Base-by-base conservation (phyloP, 441 rosid species). In the Erodium texanum region DNA sequence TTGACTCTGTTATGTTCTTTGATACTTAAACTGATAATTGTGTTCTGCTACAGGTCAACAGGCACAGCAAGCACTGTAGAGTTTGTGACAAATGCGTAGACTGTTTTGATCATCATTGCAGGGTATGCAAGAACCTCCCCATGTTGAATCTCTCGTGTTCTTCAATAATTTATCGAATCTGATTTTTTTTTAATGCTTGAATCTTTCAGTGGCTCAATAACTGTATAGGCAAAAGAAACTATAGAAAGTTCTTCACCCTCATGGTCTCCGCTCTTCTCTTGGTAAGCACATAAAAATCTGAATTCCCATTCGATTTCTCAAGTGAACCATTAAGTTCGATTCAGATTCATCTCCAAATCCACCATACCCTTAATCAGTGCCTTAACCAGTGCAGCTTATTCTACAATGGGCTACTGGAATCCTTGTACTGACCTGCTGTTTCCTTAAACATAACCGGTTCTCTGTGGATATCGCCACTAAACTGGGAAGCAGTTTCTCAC, bases 11-110 rank as follows among this genome's bases (percentile, higher is more conserved):
- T 48, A 14, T n/a, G 18, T 48, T 14, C 18, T 14, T 48, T n/a
- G 29, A 27, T 27, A 27, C 29, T 3, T 48, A 15, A 48, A 48
- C 54, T 48, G 54, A 45, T 14, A n/a, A n/a, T 15, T 48, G 15
- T 43, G 7, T 19, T 54, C 54, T 72, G 74, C 61, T 70, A 34
- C 84, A 94, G 97, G 99, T 94, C 70, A 89, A 87, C 82, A 94
- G 87, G 79, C 88, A 89, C 82, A 91, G 97, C 88, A 94, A 94
- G 82, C 99, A 94, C 78, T 94, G 99, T 70, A 83, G 99, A 79
- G 97, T 94, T 65, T 92, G 98, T 62, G 97, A 94, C 83, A 94
- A 94, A 81, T 94, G 99, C 56, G 99, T 94, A 5, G 89, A 94
- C 75, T 79, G 78, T 54, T 94, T 94, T 62, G 97, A 94, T 79